A percentile compares a stretch with the other conserved stretches of the same genome.
Conservation (phyloP, 2,329 filamentous ascomycete species). For the Penicillium sp. region DNA sequence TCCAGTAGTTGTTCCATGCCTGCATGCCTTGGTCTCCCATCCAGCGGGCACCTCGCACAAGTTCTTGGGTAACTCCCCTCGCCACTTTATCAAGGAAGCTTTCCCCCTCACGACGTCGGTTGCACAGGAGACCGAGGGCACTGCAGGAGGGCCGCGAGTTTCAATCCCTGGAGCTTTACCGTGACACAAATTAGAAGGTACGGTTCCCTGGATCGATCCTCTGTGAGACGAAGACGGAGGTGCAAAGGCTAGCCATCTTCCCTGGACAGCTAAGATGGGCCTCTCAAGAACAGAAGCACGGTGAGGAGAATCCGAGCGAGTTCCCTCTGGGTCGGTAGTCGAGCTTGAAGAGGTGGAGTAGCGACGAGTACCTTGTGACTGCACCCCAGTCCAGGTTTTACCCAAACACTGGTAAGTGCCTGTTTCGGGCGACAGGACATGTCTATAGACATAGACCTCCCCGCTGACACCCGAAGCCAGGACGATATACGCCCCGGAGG, state of each 20-base stretch:
- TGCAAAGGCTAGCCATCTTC: conserved; percentile 51
- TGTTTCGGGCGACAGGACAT: conserved; percentile 23
- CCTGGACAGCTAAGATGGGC: conserved; percentile 47
- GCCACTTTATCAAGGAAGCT: conserved; percentile 52
- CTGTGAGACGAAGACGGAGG: conserved; percentile 43
- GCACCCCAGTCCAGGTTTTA: conserved; percentile 89
- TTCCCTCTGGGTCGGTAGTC: conserved; percentile 47
- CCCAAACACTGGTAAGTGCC: conserved; percentile 67
- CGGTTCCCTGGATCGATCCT: conserved; percentile 43
- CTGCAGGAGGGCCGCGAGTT: conserved; percentile 43
- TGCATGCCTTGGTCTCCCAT: conserved; percentile 53
- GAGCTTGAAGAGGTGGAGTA: conserved; percentile 50
- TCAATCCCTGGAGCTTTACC: conserved; percentile 45
- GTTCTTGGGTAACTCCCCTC: conserved; percentile 52
- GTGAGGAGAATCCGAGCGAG: conserved; percentile 41
- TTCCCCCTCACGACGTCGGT: conserved; percentile 50
- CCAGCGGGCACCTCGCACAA: conserved; percentile 52
- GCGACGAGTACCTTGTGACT: conserved; percentile 51
- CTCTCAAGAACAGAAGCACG: conserved; percentile 31
- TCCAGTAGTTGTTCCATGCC: conserved; percentile 55
- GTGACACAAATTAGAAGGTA: conserved; percentile 38
- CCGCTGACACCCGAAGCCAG: conserved; percentile 81
- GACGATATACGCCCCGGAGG: conserved; percentile 70
- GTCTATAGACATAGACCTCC: conserved; percentile 78
- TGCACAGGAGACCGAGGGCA: conserved; percentile 46